These are phyloP conservation scores for Thozetella sp. DNA, from an alignment of 495 filamentous ascomycete genomes.

Conservation along the genomic window DNA sequence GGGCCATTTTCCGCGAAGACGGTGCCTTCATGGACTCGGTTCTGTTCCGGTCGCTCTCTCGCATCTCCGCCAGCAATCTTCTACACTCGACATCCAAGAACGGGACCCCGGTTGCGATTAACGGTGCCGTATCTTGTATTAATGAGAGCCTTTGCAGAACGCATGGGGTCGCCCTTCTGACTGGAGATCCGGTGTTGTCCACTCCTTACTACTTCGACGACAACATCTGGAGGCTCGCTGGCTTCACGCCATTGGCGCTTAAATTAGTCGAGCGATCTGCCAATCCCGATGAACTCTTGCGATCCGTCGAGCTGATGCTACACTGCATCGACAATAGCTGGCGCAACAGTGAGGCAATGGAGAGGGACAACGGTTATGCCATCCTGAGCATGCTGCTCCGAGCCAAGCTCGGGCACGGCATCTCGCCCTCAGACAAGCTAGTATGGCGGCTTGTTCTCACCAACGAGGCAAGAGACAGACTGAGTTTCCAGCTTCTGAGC, in stretches of 20 bases:
- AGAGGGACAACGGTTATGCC: slow-evolving; percentile 90
- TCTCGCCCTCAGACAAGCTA: slow-evolving; percentile 34
- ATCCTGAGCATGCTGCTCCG: slow-evolving; percentile 79
- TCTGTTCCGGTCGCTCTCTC: slow-evolving; percentile 75
- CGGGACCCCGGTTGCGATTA: slow-evolving; percentile 81
- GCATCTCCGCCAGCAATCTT: slow-evolving; percentile 70
- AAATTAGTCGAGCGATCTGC: slow-evolving; percentile 79
- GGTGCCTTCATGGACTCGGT: slow-evolving; percentile 73
- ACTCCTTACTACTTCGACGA: slow-evolving; percentile 85
- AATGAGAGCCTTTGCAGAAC: slow-evolving; percentile 82
- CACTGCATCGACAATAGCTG: slow-evolving; percentile 84
- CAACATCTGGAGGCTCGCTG: slow-evolving; percentile 88
- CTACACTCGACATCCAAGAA: slow-evolving; percentile 71
- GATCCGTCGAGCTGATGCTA: slow-evolving; percentile 81
- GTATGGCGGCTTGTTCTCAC: slow-evolving; percentile 37
- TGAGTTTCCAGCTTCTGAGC: slow-evolving; percentile 71
- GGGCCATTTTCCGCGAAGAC: slow-evolving; percentile 75
- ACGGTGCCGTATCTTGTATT: slow-evolving; percentile 83
- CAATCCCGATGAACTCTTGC: slow-evolving; percentile 67
- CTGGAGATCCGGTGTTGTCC: slow-evolving; percentile 81
- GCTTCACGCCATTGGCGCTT: slow-evolving; percentile 80
- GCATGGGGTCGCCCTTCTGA: slow-evolving; percentile 78
- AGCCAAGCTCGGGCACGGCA: slow-evolving; percentile 68
- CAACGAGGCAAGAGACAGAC: slow-evolving; percentile 59
- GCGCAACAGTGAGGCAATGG: slow-evolving; percentile 98